Evolutionary conservation across 345 rosid genomes (phyloP).

Genomic region (Geranium brycei): DNA sequence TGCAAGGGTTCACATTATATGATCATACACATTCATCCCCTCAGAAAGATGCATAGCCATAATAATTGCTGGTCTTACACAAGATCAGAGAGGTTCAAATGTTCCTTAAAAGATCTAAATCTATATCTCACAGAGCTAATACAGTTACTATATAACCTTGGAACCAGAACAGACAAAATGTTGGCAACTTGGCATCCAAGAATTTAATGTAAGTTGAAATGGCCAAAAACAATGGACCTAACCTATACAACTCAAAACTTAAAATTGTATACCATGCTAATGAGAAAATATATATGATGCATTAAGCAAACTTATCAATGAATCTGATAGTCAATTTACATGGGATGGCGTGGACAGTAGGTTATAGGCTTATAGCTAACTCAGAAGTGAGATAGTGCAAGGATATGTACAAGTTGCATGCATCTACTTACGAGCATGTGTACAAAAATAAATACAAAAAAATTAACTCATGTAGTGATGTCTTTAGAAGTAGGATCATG

Average conservation of each 20-base stretch:
- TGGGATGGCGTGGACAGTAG: too few species aligned
- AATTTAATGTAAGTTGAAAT: too few species aligned
- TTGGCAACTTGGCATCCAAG: too few species aligned
- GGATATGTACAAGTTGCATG: not conserved
- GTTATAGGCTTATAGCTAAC: too few species aligned
- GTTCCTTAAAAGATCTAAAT: not conserved
- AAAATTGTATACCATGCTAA: not conserved
- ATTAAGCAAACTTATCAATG: not conserved
- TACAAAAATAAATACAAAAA: too few species aligned
- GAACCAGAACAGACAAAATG: too few species aligned
- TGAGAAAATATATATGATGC: not conserved
- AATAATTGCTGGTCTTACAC: not conserved
- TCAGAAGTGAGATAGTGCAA: not conserved
- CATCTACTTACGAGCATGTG: not conserved
- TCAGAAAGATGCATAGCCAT: not conserved
- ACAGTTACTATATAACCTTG: not conserved
- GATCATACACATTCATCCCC: slow-evolving; percentile 1
- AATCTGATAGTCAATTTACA: too few species aligned
- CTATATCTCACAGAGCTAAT: not conserved
- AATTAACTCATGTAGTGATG: not conserved
- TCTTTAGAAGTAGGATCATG: not conserved
- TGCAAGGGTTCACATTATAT: too few species aligned
- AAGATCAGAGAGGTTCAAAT: not conserved
- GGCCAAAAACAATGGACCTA: too few species aligned
- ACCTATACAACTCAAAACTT: too few species aligned